Evolutionary conservation across 129 eudicot species (phyloP).

Genomic region (Tagetes patula): DNA sequence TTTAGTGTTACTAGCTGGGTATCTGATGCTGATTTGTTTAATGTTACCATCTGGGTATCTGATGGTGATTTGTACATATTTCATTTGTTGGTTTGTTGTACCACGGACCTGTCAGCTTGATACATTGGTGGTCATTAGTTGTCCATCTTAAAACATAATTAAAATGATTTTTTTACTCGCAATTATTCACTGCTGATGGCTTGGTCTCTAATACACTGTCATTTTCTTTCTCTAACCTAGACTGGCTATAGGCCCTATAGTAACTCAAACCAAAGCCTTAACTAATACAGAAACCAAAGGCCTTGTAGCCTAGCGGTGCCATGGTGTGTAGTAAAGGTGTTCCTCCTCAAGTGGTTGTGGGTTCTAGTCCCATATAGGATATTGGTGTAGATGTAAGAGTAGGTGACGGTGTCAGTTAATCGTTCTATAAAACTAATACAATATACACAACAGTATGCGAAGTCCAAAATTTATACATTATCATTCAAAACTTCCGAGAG

Average conservation of each 20-base stretch:
- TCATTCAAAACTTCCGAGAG: background rate
- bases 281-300: slow-evolving; percentile 7
- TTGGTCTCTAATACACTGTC: background rate
- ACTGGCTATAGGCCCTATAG: background rate
- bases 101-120: background rate
- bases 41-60: too few species aligned
- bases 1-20: too few species aligned
- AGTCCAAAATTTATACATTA: slow-evolving; percentile 3
- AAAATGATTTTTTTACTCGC: background rate
- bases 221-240: background rate
- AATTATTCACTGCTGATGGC: background rate
- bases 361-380: too few species aligned
- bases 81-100: background rate
- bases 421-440: too few species aligned
- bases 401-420: too few species aligned
- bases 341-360: too few species aligned
- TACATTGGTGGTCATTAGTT: background rate
- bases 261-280: background rate
- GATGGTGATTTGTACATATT: background rate
- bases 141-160: background rate
- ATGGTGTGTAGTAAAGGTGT: too few species aligned
- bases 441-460: background rate
- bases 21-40: too few species aligned
- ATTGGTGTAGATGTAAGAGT: too few species aligned
- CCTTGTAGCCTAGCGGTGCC: too few species aligned